A percentile compares a stretch with the other conserved stretches of the same genome.
phyloP scores from a whole-genome alignment of 2,329 filamentous ascomycete genomes.

The Curvularia sp. region DNA sequence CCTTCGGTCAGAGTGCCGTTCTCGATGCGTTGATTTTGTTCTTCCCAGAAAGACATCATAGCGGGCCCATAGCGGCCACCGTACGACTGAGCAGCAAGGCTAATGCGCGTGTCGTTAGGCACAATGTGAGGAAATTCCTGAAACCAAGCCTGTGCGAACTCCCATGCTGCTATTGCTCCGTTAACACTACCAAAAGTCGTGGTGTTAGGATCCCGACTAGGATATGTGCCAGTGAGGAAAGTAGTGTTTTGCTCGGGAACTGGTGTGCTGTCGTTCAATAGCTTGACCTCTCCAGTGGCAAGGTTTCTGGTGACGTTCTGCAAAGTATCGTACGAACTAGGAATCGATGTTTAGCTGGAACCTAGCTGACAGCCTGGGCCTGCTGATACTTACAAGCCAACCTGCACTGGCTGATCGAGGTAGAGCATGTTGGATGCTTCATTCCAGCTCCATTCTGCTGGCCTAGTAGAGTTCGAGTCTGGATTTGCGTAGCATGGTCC shows the following conservation, averaged over 20 bases:
- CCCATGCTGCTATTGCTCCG: conserved; percentile 29
- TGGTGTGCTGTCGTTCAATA: conserved; percentile 21
- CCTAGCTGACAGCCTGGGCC: background rate
- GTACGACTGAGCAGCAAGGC: conserved; percentile 29
- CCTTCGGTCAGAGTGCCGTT: conserved; percentile 17
- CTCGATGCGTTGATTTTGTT: conserved; percentile 24
- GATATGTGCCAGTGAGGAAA: conserved; percentile 26
- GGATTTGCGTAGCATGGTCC: conserved; percentile 57
- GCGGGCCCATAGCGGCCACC: conserved; percentile 23
- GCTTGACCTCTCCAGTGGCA: conserved; percentile 18
- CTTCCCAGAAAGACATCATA: conserved; percentile 25
- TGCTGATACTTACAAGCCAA: conserved; percentile 53
- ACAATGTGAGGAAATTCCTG: conserved; percentile 32
- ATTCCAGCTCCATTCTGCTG: conserved; percentile 30
- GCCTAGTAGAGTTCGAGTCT: conserved; percentile 17
- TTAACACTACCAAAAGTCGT: conserved; percentile 29
- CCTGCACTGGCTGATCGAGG: conserved; percentile 67
- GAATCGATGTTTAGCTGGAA: background rate
- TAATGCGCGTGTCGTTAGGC: conserved; percentile 28
- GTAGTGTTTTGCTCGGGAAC: conserved; percentile 28
- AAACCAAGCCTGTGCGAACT: conserved; percentile 31
- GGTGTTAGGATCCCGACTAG: conserved; percentile 26
- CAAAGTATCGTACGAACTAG: conserved; percentile 54
- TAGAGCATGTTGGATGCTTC: conserved; percentile 59
- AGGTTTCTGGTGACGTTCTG: conserved; percentile 31